These are phyloP conservation scores for Blastocystis sp. DNA, from an alignment of 352 stramenopile species.

Conservation along the genomic window DNA sequence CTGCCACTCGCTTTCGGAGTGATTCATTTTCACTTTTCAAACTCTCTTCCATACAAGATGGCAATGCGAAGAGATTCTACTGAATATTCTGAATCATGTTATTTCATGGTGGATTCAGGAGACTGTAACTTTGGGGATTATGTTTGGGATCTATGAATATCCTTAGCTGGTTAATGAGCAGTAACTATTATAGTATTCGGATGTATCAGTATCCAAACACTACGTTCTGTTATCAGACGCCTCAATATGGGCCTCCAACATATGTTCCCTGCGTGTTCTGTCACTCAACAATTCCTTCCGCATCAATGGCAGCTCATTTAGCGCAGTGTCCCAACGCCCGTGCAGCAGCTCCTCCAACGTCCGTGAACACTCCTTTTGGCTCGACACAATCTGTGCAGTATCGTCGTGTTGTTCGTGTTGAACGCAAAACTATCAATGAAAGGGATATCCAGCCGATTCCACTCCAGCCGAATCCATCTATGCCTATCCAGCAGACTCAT, in stretches of 20 bases:
- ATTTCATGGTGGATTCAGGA: background rate
- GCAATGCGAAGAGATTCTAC: background rate
- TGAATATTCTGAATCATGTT: too few relatives aligned
- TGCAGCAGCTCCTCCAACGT: background rate
- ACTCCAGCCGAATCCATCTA: background rate
- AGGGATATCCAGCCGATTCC: background rate
- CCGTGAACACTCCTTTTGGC: background rate
- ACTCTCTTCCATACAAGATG: background rate
- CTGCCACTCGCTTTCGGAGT: background rate
- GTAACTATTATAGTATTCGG: background rate
- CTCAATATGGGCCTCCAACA: background rate
- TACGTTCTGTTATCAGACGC: background rate
- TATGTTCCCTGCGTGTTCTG: constrained; percentile 55
- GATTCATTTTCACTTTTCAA: background rate
- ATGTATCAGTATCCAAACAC: constrained; percentile 27
- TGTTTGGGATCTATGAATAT: background rate
- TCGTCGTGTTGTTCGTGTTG: constrained; percentile 38
- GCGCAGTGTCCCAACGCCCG: background rate
- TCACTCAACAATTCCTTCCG: constrained; percentile 16
- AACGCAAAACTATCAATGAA: constrained; percentile 8
- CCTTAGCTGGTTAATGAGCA: background rate
- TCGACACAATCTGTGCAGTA: constrained; percentile 52
- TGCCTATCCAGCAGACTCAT: background rate
- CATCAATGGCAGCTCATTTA: constrained; percentile 12
- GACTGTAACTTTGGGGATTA: background rate